Base-by-base conservation (phyloP, 2,329 filamentous ascomycete species). In the Aciculosporium take region DNA sequence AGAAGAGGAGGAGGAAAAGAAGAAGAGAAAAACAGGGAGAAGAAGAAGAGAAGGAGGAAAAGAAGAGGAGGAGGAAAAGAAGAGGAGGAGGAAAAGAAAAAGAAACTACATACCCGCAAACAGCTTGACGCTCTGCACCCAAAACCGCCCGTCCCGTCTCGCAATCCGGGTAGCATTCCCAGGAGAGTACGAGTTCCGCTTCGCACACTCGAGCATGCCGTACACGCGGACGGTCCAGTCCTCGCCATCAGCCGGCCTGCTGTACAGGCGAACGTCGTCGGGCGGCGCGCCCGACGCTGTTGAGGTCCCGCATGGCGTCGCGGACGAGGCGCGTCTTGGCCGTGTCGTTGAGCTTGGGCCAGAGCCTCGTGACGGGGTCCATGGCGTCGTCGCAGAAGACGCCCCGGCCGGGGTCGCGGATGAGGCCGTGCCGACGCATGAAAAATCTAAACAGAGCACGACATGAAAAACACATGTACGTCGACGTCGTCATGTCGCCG, bases 371-470 rank as follows among this genome's bases (percentile, higher is more conserved):
- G 28, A 81, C 66, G 39, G 79, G 56, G 33, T 79, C 74, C 71
- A 83, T 81, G 20, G 79, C 79, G 52, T 83, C 83, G 56, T 84
- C 79, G 53, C 80, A 84, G 49, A 84, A 83, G 8, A 84, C 78
- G 32, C 80, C 79, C 51, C 70, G 66, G 0, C 76, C 76, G 0
- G 79, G 78, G 3, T 73, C 60, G 24, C 69, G 66, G 12, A 79
- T 56, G 9, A 82, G n/a, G n/a, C n/a, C n/a, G n/a, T n/a, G n/a
- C n/a, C n/a, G n/a, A n/a, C n/a, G n/a, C n/a, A n/a, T n/a, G n/a
- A n/a, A n/a, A n/a, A n/a, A n/a, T n/a, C n/a, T n/a, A n/a, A n/a
- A n/a, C n/a, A n/a, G n/a, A n/a, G n/a, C n/a, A n/a, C n/a, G n/a
- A n/a, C n/a, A n/a, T n/a, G n/a, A n/a, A n/a, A n/a, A n/a, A n/a